A percentile compares a stretch with the other conserved stretches of the same genome.
Evolutionary conservation across 2,329 filamentous ascomycete genomes (phyloP).

Genomic region (Nemania sp.): DNA sequence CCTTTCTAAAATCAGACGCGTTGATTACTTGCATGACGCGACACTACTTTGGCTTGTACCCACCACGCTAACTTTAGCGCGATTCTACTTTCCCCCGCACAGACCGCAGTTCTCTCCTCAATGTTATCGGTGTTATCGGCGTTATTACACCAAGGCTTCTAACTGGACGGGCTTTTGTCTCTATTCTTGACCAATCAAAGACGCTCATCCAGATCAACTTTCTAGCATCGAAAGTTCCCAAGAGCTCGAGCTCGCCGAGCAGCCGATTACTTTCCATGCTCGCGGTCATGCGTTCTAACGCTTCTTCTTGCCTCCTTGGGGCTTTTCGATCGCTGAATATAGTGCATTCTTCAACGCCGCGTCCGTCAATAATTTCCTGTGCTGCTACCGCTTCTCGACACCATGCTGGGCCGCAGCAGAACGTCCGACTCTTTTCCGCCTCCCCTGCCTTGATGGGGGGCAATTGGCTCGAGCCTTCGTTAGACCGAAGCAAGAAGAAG

Average conservation of each 20-base stretch:
- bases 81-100: not conserved
- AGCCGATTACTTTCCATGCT: constrained; percentile 24
- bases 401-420: constrained; percentile 44
- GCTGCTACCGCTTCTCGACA: constrained; percentile 39
- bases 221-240: constrained; percentile 14
- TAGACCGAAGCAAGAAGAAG: constrained; percentile 79
- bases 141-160: constrained; percentile 1
- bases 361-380: constrained; percentile 40
- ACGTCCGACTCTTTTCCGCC: constrained; percentile 72
- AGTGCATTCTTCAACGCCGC: constrained; percentile 45
- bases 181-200: constrained; percentile 16
- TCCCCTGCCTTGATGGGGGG: constrained; percentile 60
- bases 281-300: constrained; percentile 51
- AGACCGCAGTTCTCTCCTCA: no score
- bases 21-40: constrained; percentile 28
- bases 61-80: no score
- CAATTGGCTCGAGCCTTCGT: constrained; percentile 82
- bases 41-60: no score
- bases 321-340: constrained; percentile 56
- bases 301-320: constrained; percentile 50
- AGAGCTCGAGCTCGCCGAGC: constrained; percentile 1
- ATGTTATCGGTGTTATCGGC: not conserved
- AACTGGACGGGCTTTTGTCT: not conserved
- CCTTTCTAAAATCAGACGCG: constrained; percentile 19
- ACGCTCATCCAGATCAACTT: constrained; percentile 1